Evolutionary conservation across 192 early-diverging fungal genomes (phyloP).

Genomic region (Podochytrium sp.): DNA sequence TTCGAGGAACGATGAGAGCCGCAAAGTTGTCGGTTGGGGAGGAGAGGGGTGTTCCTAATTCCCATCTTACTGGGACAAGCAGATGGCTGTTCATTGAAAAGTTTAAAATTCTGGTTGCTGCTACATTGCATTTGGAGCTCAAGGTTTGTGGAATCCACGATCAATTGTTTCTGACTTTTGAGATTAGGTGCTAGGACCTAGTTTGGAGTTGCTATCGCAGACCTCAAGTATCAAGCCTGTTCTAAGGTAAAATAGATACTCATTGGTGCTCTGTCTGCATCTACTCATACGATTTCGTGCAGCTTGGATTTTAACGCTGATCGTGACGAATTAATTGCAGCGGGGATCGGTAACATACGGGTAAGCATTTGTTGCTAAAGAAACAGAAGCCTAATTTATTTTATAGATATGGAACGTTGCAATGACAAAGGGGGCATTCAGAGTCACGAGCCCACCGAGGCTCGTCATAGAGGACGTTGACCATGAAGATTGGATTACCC

Average conservation of each 20-base stretch:
- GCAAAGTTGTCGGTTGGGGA: slow-evolving; percentile 27
- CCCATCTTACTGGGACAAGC: slow-evolving; percentile 39
- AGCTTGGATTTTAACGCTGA: slow-evolving; percentile 51
- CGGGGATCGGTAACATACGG: slow-evolving; percentile 47
- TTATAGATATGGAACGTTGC: slow-evolving; percentile 44
- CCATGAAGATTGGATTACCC: slow-evolving; percentile 52
- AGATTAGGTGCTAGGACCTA: slow-evolving; percentile 47
- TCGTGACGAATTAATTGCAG: slow-evolving; percentile 46
- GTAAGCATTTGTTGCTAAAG: slow-evolving; percentile 8
- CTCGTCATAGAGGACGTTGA: slow-evolving; percentile 48
- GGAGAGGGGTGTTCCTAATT: slow-evolving; percentile 26
- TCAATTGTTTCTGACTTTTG: too few relatives aligned
- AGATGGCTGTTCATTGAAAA: slow-evolving; percentile 48
- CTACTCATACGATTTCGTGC: slow-evolving; percentile 28
- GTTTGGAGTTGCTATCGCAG: slow-evolving; percentile 42
- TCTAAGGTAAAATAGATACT: slow-evolving; percentile 38
- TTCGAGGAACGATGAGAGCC: slow-evolving; percentile 32
- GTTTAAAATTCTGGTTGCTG: slow-evolving; percentile 43
- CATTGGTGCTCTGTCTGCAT: background rate
- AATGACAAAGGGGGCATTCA: slow-evolving; percentile 29
- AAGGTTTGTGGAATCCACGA: too few relatives aligned
- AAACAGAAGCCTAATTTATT: background rate
- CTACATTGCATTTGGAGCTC: slow-evolving; percentile 50
- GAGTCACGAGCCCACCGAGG: slow-evolving; percentile 39
- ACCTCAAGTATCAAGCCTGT: slow-evolving; percentile 52